Evolutionary conservation across 768 basidiomycete species (phyloP), one percentile per base, ranked within the genome.

Genomic region (Daedaleopsis sinensis): DNA sequence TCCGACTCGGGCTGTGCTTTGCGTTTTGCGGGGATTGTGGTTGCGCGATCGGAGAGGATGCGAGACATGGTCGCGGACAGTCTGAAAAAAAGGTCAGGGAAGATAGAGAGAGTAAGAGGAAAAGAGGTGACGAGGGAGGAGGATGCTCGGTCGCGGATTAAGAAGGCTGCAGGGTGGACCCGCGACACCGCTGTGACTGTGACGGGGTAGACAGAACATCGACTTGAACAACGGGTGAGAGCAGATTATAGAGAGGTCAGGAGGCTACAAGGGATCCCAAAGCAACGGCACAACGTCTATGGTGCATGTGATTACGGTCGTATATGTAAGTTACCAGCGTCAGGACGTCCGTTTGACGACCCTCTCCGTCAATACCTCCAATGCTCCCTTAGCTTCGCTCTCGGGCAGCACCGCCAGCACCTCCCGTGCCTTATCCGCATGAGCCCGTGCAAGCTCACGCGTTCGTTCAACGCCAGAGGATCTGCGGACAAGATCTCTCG

Each of bases 381-480:
- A 75, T n/a, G 91, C 94, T 27, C 78, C 76, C 72, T 85, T 87
- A 35, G 91, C 87, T 61, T 93, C 89, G 67, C 90, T 92, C 63
- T 91, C 88, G 8, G 96, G 96, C 55, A 98, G 79, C 7, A 81
- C 72, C 36, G 73, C 75, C 16, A 97, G 78, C 16, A 84, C 83
- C 62, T 90, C 86, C 39, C 84, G 81, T 18, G 96, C 96, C 69
- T 87, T 88, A 42, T 84, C 80, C 0, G 91, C 91, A 68, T 97
- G 93, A 21, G 79, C 75, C 46, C 77, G 75, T 6, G 96, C 96
- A 23, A 98, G 86, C 42, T 84, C 80, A 13, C 85, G 82, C 7
- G 95, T 97, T 37, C 91, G 86, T 61, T 89, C 82, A 36, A 96
- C 78, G 13, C 91, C 94, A 13, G 88, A 85, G 13, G 90, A 91